These are phyloP conservation scores for Moelleriella libera DNA, from an alignment of 2,329 filamentous ascomycete genomes.

Conservation along the genomic window DNA sequence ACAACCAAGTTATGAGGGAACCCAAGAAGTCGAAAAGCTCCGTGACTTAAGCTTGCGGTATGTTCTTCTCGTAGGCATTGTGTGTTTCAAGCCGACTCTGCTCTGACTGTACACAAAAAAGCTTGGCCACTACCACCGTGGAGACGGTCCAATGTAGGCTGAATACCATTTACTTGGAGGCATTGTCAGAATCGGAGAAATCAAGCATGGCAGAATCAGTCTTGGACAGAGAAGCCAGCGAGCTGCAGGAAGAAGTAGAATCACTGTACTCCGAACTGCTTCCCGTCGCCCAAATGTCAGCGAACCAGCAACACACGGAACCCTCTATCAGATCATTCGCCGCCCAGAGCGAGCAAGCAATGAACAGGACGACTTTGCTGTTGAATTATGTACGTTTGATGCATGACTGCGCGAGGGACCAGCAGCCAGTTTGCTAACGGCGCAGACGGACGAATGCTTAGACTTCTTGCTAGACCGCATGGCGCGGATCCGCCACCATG, in stretches of 20 bases:
- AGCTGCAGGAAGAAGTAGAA: constrained; percentile 50
- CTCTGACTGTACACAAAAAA: constrained; percentile 9
- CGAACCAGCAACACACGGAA: constrained; percentile 51
- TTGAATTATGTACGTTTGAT: constrained; percentile 32
- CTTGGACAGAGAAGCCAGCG: constrained; percentile 26
- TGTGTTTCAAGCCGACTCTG: not conserved
- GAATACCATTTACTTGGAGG: constrained; percentile 40
- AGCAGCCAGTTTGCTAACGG: constrained; percentile 8
- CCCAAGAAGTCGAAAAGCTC: constrained; percentile 38
- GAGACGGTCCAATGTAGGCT: constrained; percentile 39
- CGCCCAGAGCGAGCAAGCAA: constrained; percentile 25
- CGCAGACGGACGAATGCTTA: constrained; percentile 36
- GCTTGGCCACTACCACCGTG: constrained; percentile 42
- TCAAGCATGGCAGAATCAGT: constrained; percentile 13
- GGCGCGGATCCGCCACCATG: constrained; percentile 22
- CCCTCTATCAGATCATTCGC: constrained; percentile 38
- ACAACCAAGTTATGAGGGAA: constrained; percentile 34
- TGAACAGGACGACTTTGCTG: constrained; percentile 30
- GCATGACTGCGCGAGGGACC: not conserved
- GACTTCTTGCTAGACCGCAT: constrained; percentile 35
- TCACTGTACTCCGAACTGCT: constrained; percentile 56
- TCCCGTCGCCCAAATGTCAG: constrained; percentile 56
- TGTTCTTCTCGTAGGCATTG: no score
- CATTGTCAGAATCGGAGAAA: constrained; percentile 17
- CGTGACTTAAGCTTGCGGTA: constrained; percentile 43